These are phyloP conservation scores for Phaffia tasmanica DNA, from an alignment of 768 basidiomycete genomes.

Conservation along the genomic window DNA sequence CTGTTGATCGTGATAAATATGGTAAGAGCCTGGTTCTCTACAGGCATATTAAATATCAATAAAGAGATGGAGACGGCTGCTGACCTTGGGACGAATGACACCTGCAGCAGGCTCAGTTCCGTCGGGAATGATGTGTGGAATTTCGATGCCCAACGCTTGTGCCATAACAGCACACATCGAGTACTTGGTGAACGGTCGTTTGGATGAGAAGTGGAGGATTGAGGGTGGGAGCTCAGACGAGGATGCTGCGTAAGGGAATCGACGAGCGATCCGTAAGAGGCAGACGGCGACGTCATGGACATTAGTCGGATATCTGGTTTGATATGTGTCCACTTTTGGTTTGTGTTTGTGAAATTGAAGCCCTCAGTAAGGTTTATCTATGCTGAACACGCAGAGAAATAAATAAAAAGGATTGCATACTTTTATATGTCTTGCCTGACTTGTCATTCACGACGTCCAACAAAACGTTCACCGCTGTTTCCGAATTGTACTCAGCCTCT, in stretches of 20 bases:
- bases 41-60: neutral
- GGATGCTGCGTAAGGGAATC: conserved; percentile 17
- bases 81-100: conserved; percentile 20
- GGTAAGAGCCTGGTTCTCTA: neutral
- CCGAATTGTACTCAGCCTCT: conserved; percentile 66
- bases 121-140: conserved; percentile 49
- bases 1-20: neutral
- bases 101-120: conserved; percentile 7
- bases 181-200: conserved; percentile 75
- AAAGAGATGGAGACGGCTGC: neutral
- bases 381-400: no score
- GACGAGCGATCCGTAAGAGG: conserved; percentile 37
- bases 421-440: conserved; percentile 76
- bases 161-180: conserved; percentile 76
- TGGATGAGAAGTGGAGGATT: conserved; percentile 76
- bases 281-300: conserved; percentile 76
- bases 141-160: conserved; percentile 46
- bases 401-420: conserved; percentile 9
- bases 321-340: conserved; percentile 68
- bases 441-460: conserved; percentile 77
- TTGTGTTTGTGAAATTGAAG: neutral
- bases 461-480: conserved; percentile 79
- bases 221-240: conserved; percentile 39
- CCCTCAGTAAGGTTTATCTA: no score
- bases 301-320: conserved; percentile 84